Evolutionary conservation across 139 green algal genomes (phyloP).

Genomic region (Chlamydomonas sp.): DNA sequence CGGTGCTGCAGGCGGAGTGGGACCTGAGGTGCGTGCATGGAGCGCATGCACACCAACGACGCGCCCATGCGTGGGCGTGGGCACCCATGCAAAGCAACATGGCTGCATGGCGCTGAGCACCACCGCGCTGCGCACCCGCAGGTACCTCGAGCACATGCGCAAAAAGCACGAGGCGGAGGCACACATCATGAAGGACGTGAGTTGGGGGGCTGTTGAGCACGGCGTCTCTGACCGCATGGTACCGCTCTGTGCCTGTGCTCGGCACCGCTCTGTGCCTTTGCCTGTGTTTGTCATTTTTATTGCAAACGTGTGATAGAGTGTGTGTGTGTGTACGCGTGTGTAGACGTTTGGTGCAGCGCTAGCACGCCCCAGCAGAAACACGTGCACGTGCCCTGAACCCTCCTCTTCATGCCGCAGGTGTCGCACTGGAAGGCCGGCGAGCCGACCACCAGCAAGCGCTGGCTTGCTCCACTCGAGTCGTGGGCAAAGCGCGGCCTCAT

Average conservation of each 20-base stretch:
- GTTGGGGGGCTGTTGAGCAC: constrained; percentile 10
- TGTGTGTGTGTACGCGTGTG: no score
- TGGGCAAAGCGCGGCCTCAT: constrained; percentile 33
- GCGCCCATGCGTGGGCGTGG: no score
- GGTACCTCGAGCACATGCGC: constrained; percentile 45
- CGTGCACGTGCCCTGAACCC: neutral
- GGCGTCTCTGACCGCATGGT: neutral
- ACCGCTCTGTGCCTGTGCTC: constrained; percentile 11
- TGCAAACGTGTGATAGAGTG: no score
- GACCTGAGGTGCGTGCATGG: constrained; percentile 42
- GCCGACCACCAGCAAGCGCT: constrained; percentile 41
- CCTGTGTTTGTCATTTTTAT: neutral
- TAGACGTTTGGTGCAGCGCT: no score
- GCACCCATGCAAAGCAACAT: no score
- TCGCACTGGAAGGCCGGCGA: constrained; percentile 55
- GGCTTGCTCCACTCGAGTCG: constrained; percentile 33
- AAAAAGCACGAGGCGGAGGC: constrained; percentile 45
- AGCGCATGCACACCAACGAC: no score
- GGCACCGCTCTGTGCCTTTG: neutral
- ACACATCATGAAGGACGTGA: constrained; percentile 66
- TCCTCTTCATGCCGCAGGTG: constrained; percentile 32
- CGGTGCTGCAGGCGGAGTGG: constrained; percentile 47
- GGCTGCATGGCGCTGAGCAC: no score
- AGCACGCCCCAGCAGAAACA: no score
- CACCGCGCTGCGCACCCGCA: no score